Evolutionary conservation across 768 basidiomycete species (phyloP).

Genomic region (Lyophyllum semitale): DNA sequence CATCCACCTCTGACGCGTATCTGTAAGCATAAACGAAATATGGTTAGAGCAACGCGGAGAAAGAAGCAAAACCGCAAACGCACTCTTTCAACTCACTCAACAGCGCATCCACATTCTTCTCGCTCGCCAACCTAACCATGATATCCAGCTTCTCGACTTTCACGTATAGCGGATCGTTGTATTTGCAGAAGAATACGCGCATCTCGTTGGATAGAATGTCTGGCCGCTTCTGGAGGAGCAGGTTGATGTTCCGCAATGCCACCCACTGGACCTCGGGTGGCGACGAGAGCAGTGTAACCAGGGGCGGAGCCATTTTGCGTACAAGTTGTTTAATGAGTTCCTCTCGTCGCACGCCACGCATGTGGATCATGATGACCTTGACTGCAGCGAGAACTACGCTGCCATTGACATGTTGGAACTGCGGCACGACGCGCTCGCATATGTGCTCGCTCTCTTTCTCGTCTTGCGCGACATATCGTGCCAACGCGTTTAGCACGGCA

Average conservation of each 20-base stretch:
- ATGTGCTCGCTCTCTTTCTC: constrained; percentile 98
- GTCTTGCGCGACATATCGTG: constrained; percentile 81
- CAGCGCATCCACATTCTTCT: constrained; percentile 92
- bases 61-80: constrained; percentile 26
- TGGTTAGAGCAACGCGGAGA: background rate
- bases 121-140: constrained; percentile 91
- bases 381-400: constrained; percentile 96
- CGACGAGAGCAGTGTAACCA: constrained; percentile 93
- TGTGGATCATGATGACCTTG: constrained; percentile 98
- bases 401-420: constrained; percentile 97
- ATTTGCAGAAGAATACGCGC: constrained; percentile 99
- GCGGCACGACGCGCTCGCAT: constrained; percentile 96
- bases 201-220: constrained; percentile 94
- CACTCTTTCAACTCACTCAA: constrained; percentile 96
- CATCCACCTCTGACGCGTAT: constrained; percentile 96
- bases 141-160: constrained; percentile 98
- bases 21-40: constrained; percentile 36
- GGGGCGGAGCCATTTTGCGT: constrained; percentile 96
- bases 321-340: constrained; percentile 84
- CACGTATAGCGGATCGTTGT: constrained; percentile 98
- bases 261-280: constrained; percentile 99
- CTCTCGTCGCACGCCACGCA: constrained; percentile 78
- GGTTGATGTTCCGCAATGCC: constrained; percentile 93
- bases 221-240: constrained; percentile 90
- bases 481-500: constrained; percentile 83